These are phyloP conservation scores for Trypethelium eluteriae DNA, from an alignment of 495 filamentous ascomycete genomes.

Conservation along the genomic window DNA sequence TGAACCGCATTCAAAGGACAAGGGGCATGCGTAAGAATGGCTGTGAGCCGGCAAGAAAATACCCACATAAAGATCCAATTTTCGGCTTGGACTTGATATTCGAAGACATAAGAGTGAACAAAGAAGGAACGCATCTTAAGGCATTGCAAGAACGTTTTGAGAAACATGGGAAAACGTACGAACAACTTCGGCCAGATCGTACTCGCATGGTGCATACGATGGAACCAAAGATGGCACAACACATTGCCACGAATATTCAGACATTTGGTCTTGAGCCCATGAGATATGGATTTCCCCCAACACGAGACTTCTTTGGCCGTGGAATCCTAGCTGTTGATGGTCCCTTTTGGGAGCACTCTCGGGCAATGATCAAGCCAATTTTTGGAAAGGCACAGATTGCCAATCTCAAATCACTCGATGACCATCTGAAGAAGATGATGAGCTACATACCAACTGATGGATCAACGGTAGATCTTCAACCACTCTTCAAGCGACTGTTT, in stretches of 20 bases:
- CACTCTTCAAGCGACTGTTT: constrained; percentile 51
- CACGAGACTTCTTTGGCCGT: neutral
- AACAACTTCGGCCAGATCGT: constrained; percentile 14
- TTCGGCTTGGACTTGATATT: constrained; percentile 31
- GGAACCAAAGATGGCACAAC: constrained; percentile 49
- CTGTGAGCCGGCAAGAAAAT: neutral
- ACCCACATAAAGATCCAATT: constrained; percentile 23
- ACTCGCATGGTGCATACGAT: constrained; percentile 40
- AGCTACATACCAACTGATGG: constrained; percentile 42
- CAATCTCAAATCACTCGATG: constrained; percentile 53
- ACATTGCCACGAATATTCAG: neutral
- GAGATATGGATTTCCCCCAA: constrained; percentile 1
- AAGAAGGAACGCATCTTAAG: constrained; percentile 24
- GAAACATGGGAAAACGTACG: constrained; percentile 23
- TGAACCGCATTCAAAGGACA: neutral
- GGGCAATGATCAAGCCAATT: constrained; percentile 37
- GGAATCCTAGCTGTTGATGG: constrained; percentile 69
- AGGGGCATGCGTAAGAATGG: neutral
- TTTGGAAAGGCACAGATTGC: constrained; percentile 55
- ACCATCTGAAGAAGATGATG: constrained; percentile 49
- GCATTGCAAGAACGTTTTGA: constrained; percentile 22
- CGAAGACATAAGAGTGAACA: constrained; percentile 21
- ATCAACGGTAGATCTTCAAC: constrained; percentile 53
- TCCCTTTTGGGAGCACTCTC: constrained; percentile 54
- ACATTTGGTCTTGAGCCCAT: neutral